phyloP scores from a whole-genome alignment of 768 basidiomycete genomes.

The Infundibulicybe gibba region DNA sequence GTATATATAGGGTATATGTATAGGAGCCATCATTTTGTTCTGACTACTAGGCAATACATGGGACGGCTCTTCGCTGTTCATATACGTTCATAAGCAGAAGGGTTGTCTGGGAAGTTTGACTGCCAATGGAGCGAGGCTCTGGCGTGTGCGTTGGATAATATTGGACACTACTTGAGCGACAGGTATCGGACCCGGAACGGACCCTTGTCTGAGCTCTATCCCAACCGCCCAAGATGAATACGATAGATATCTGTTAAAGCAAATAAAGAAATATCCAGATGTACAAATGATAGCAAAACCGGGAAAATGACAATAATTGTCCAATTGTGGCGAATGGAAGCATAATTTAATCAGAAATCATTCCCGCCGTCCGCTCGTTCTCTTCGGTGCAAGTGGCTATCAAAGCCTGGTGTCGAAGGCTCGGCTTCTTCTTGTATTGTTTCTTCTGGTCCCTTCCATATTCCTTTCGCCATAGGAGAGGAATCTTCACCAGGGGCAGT shows the following conservation, averaged over 20 bases:
- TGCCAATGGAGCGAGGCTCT: too few species aligned
- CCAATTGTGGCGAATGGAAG: neutral
- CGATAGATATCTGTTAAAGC: neutral
- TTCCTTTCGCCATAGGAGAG: conserved; percentile 16
- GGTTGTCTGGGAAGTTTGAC: too few species aligned
- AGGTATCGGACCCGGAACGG: too few species aligned
- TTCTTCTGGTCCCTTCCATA: conserved; percentile 28
- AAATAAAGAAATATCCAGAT: neutral
- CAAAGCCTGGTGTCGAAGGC: conserved; percentile 25
- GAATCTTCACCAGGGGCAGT: conserved; percentile 23
- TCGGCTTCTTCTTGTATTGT: conserved; percentile 31
- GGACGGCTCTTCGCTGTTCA: too few species aligned
- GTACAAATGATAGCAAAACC: conserved; percentile 8
- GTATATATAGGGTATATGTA: too few species aligned
- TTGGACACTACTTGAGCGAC: too few species aligned
- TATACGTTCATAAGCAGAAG: too few species aligned
- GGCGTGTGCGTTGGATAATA: too few species aligned
- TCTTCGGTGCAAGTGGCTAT: conserved; percentile 16
- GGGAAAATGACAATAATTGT: conserved; percentile 2
- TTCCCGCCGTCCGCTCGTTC: conserved; percentile 20
- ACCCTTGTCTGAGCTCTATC: too few species aligned
- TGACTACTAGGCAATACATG: too few species aligned
- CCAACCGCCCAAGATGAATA: conserved; percentile 1
- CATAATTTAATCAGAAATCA: conserved; percentile 15
- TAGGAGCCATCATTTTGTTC: too few species aligned